phyloP scores from a whole-genome alignment of 2,329 filamentous ascomycete species.

The Hyphodiscus sp. region DNA sequence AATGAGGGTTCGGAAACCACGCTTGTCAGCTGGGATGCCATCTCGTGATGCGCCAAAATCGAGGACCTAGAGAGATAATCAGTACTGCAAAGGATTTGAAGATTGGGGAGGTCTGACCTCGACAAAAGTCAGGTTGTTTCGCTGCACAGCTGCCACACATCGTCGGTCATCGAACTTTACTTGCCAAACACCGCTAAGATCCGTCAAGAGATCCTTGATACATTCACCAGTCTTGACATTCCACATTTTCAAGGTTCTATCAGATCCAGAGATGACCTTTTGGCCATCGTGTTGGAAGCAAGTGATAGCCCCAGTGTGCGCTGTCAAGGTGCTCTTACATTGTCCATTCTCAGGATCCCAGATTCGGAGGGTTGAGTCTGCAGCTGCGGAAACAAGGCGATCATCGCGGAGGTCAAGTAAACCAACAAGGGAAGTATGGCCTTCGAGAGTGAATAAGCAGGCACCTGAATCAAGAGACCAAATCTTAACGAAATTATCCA shows the following conservation, averaged over 20 bases:
- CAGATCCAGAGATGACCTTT: slow-evolving; percentile 94
- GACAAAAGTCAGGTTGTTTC: slow-evolving; percentile 87
- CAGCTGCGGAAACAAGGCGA: slow-evolving; percentile 87
- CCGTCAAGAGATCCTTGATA: slow-evolving; percentile 84
- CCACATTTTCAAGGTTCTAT: slow-evolving; percentile 98
- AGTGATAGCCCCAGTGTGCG: slow-evolving; percentile 94
- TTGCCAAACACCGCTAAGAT: slow-evolving; percentile 97
- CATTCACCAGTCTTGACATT: slow-evolving; percentile 89
- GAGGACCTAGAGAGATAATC: slow-evolving; percentile 61
- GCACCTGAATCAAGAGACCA: slow-evolving; percentile 88
- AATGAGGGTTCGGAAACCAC: slow-evolving; percentile 68
- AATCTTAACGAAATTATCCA: slow-evolving; percentile 97
- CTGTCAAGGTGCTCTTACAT: slow-evolving; percentile 83
- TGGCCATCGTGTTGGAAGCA: slow-evolving; percentile 97
- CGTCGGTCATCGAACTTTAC: slow-evolving; percentile 94
- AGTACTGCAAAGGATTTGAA: slow-evolving; percentile 21
- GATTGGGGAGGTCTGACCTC: slow-evolving; percentile 57
- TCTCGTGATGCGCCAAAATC: slow-evolving; percentile 95
- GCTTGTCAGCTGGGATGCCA: slow-evolving; percentile 68
- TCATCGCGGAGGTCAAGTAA: slow-evolving; percentile 85
- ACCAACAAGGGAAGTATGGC: slow-evolving; percentile 86
- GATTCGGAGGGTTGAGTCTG: slow-evolving; percentile 89
- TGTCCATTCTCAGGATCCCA: slow-evolving; percentile 94
- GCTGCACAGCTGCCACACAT: slow-evolving; percentile 93
- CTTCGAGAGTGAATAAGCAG: slow-evolving; percentile 84